A percentile compares a stretch with the other conserved stretches of the same genome.
Evolutionary conservation across 1,139 yeast species (phyloP).

Genomic region (Saccharomyces hybrid): DNA sequence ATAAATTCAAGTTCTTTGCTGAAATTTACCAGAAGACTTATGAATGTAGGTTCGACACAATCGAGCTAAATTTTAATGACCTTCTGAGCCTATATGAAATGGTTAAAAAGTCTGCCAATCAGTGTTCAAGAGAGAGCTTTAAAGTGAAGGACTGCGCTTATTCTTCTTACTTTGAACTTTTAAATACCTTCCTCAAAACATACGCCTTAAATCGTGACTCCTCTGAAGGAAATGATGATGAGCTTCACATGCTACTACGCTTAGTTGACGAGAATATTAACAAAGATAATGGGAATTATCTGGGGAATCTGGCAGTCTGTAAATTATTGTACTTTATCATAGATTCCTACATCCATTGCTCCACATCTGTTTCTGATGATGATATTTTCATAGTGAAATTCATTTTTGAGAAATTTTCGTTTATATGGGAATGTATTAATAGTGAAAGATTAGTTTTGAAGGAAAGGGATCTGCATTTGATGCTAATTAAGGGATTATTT

Average conservation of each 20-base stretch:
- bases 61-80: slow-evolving; percentile 9
- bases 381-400: slow-evolving; percentile 8
- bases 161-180: slow-evolving; percentile 15
- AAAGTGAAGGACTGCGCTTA: slow-evolving; percentile 20
- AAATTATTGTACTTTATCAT: slow-evolving; percentile 23
- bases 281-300: slow-evolving; percentile 23
- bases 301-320: slow-evolving; percentile 22
- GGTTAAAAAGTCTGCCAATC: background rate
- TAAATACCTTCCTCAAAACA: slow-evolving; percentile 8
- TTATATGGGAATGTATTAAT: slow-evolving; percentile 54
- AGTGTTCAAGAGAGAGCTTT: slow-evolving; percentile 7
- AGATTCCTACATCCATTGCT: slow-evolving; percentile 9
- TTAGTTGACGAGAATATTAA: slow-evolving; percentile 13
- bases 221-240: slow-evolving; percentile 1
- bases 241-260: slow-evolving; percentile 10
- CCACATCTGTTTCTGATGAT: slow-evolving; percentile 1
- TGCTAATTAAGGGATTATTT: slow-evolving; percentile 44
- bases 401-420: slow-evolving; percentile 34
- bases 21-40: slow-evolving; percentile 17
- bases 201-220: slow-evolving; percentile 5
- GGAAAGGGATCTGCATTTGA: slow-evolving; percentile 56
- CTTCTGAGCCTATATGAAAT: slow-evolving; percentile 3
- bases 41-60: slow-evolving; percentile 8
- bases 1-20: slow-evolving; percentile 30
- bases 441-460: slow-evolving; percentile 56